Evolutionary conservation across 2,329 filamentous ascomycete genomes (phyloP), one percentile per base, ranked within the genome.

Genomic region (Endocalyx cinctus): DNA sequence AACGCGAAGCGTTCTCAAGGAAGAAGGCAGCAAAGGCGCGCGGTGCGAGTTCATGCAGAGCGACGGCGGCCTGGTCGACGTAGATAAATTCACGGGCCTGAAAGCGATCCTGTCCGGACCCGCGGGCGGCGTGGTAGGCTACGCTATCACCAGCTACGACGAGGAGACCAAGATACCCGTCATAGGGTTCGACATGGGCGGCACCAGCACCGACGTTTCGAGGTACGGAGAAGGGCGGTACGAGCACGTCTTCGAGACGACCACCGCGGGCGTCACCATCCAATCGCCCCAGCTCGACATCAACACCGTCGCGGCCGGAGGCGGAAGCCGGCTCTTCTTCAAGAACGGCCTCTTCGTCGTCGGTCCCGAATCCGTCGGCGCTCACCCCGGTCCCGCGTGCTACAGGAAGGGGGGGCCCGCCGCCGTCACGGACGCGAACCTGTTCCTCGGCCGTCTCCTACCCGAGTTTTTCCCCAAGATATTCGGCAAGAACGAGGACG

Each of bases 31-130:
- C 5, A 83, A 74, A 48, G 84, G 83, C 4, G 85, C 87, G 4
- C 71, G 89, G 42, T 96, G 89, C 62, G 88, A 96, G 57, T 95
- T 96, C 47, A 95, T 95, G 88, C 87, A 95, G 58, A 88, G 83
- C 8, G 86, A 94, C 43, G 87, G 86, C 15, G 78, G 79, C 0
- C 57, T 82, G 2, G 77, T 82, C 0, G 84, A 88, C 43, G 83
- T 88, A 0, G 79, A 85, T 35, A 81, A 77, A 45, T 94, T 96
- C 52, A 89, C 85, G 0, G 89, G 89, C 0, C 64, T 95, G 5
- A 81, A 83, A 48, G 87, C 87, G 3, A 94, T 96, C 38, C 57
- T 96, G 3, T 94, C 87, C 1, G 89, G 89, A 0, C 89, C 89
- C 2, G 89, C 89, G n/a, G 89, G 88, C 19, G 89, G 89, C 25